Percentiles rank a stretch among this genome's conserved stretches.
phyloP scores from a whole-genome alignment of 2,329 filamentous ascomycete genomes.

The Penicillium sp. region DNA sequence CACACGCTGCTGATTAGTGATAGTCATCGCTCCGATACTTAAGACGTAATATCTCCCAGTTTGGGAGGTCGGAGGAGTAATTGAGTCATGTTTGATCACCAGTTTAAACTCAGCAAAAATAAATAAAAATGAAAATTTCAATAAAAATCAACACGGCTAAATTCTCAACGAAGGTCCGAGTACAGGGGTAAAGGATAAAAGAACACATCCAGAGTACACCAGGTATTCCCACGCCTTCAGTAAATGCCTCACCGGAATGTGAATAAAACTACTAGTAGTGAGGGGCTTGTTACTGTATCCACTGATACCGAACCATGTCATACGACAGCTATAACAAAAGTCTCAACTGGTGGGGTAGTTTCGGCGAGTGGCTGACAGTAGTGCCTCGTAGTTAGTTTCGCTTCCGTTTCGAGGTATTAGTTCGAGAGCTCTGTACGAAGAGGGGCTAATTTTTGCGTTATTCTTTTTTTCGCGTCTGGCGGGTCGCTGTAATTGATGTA shows the following conservation, averaged over 20 bases:
- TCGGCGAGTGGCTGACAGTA: constrained; percentile 1
- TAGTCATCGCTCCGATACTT: constrained; percentile 6
- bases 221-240: constrained; percentile 5
- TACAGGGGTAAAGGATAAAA: background rate
- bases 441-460: background rate
- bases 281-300: constrained; percentile 4
- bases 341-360: constrained; percentile 10
- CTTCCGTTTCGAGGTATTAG: background rate
- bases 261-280: constrained; percentile 3
- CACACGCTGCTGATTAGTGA: constrained; percentile 34
- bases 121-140: background rate
- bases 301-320: constrained; percentile 13
- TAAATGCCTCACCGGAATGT: constrained; percentile 23
- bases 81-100: background rate
- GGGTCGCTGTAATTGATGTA: background rate
- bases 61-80: background rate
- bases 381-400: constrained; percentile 1
- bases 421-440: background rate
- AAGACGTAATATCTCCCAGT: constrained; percentile 7
- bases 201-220: background rate
- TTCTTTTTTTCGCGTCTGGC: constrained; percentile 1
- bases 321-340: constrained; percentile 7
- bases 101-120: background rate
- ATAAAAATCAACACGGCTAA: background rate
- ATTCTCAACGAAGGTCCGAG: background rate